Conservation (phyloP, 1,139 yeast species). For the Candida buenavistaensis region DNA sequence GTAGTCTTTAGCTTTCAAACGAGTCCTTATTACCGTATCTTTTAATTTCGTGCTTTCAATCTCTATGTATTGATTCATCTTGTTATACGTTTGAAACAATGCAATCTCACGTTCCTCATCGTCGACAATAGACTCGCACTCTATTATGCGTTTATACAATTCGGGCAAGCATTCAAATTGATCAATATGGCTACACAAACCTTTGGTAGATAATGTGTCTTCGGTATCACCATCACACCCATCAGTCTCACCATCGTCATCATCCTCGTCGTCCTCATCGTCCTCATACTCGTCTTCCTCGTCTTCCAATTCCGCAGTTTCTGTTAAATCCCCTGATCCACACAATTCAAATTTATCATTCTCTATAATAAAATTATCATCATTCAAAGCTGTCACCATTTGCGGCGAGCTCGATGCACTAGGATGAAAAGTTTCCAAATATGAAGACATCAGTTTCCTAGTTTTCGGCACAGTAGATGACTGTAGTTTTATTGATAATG, state of each 20-base stretch:
- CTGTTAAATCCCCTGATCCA: conserved; percentile 19
- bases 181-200: conserved; percentile 10
- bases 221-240: conserved; percentile 17
- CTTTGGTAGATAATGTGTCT: conserved; percentile 6
- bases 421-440: conserved; percentile 31
- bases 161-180: conserved; percentile 19
- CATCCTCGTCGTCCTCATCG: conserved; percentile 26
- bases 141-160: conserved; percentile 36
- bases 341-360: conserved; percentile 36
- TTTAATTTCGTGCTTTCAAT: conserved; percentile 35
- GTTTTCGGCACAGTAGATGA: conserved; percentile 41
- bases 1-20: conserved; percentile 33
- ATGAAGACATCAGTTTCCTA: conserved; percentile 23
- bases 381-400: conserved; percentile 37
- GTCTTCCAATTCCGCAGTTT: conserved; percentile 28
- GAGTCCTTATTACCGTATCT: conserved; percentile 31
- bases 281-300: conserved; percentile 25
- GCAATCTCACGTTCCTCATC: conserved; percentile 46
- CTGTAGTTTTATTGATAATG: conserved; percentile 29
- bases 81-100: conserved; percentile 34
- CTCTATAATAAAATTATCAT: conserved; percentile 35
- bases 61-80: conserved; percentile 32
- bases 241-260: conserved; percentile 21
- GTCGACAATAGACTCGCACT: conserved; percentile 36
- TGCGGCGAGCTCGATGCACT: conserved; percentile 46